Evolutionary conservation across 345 rosid species (phyloP).

Genomic region (Mallotus nudiflorus): DNA sequence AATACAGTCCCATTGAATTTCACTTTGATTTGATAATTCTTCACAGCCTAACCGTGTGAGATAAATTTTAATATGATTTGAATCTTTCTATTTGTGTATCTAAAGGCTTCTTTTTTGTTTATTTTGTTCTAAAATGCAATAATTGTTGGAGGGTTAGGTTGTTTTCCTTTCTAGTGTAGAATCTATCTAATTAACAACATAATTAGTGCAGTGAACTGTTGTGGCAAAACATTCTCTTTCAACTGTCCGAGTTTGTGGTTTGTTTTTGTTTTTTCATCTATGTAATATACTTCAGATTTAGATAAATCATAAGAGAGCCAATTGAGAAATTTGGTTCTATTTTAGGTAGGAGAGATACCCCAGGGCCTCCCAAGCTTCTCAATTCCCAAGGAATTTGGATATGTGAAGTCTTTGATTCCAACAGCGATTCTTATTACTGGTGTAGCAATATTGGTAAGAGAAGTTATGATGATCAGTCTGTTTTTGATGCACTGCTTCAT

Average conservation of each 20-base stretch:
- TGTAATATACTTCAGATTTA: background rate
- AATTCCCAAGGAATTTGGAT: conserved; percentile 64
- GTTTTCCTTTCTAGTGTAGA: background rate
- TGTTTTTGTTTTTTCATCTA: no score
- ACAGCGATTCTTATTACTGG: conserved; percentile 95
- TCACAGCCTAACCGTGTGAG: background rate
- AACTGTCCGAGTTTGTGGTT: background rate
- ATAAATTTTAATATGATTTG: background rate
- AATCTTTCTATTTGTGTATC: conserved; percentile 2
- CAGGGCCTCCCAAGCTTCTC: conserved; percentile 95
- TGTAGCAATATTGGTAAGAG: conserved; percentile 94
- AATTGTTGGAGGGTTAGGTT: background rate
- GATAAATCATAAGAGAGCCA: conserved; percentile 8
- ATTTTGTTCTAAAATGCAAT: background rate
- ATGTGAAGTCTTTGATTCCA: conserved; percentile 76
- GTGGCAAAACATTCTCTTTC: conserved; percentile 4
- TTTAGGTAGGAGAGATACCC: conserved; percentile 97
- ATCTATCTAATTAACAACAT: background rate
- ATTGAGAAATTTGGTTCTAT: conserved; percentile 27
- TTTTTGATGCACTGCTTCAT: conserved; percentile 9
- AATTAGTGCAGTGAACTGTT: background rate
- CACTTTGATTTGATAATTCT: background rate
- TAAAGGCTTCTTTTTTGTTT: background rate
- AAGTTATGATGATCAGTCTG: conserved; percentile 18
- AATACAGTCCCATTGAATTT: background rate